These are phyloP conservation scores for Taiwanofungus camphoratus DNA, from an alignment of 1,284 basidiomycete genomes.

Conservation along the genomic window DNA sequence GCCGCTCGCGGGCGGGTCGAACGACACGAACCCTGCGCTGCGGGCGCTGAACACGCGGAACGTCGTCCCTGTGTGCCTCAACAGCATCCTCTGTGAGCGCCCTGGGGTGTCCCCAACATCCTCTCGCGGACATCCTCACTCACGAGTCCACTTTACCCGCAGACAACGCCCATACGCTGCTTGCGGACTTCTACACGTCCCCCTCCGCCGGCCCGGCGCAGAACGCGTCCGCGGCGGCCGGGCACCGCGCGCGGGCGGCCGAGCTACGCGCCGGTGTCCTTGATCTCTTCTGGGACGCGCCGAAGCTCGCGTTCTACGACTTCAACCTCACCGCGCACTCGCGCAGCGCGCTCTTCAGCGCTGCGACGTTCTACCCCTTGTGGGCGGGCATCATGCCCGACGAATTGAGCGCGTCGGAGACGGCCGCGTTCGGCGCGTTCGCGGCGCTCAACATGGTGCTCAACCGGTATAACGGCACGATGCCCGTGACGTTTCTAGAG, in stretches of 20 bases:
- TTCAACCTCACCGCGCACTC: slow-evolving; percentile 68
- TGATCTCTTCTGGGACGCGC: slow-evolving; percentile 82
- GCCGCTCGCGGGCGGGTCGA: slow-evolving; percentile 34
- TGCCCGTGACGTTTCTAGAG: slow-evolving; percentile 68
- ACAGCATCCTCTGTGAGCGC: slow-evolving; percentile 75
- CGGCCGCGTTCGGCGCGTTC: slow-evolving; percentile 70
- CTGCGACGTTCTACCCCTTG: slow-evolving; percentile 78
- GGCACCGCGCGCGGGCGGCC: slow-evolving; percentile 56
- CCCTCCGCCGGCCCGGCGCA: slow-evolving; percentile 15
- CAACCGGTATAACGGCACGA: slow-evolving; percentile 80
- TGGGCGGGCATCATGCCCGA: slow-evolving; percentile 84
- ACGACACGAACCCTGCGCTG: slow-evolving; percentile 47
- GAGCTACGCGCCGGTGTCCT: slow-evolving; percentile 65
- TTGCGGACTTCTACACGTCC: slow-evolving; percentile 61
- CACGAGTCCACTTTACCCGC: neutral
- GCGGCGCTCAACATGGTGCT: slow-evolving; percentile 71
- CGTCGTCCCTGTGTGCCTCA: slow-evolving; percentile 75
- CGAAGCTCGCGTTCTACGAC: slow-evolving; percentile 85
- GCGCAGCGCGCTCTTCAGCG: slow-evolving; percentile 60
- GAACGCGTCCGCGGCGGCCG: slow-evolving; percentile 40
- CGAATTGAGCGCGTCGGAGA: slow-evolving; percentile 52
- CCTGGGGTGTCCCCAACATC: neutral
- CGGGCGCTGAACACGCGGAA: slow-evolving; percentile 68
- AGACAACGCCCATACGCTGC: slow-evolving; percentile 61
- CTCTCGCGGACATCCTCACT: neutral